These are phyloP conservation scores for Crithidia bombi DNA, from an alignment of 208 protist species.

Conservation along the genomic window DNA sequence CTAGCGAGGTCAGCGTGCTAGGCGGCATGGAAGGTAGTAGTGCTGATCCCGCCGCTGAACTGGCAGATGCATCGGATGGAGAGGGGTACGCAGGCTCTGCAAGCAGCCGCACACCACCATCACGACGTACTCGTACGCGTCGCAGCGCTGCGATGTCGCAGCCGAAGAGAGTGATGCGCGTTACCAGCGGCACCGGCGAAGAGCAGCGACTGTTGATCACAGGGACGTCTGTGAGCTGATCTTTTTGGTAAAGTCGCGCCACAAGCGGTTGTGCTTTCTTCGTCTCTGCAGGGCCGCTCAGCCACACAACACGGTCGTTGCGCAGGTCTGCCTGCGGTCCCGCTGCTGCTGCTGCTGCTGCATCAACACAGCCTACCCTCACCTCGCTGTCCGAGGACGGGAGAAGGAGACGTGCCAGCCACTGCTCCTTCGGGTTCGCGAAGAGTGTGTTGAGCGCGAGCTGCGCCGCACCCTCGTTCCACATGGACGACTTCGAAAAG, in stretches of 20 bases:
- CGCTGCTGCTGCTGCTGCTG: neutral
- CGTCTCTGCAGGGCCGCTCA: neutral
- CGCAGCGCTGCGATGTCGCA: slow-evolving; percentile 11
- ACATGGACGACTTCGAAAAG: neutral
- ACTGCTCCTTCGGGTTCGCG: slow-evolving; percentile 21
- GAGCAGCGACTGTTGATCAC: neutral
- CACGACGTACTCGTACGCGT: slow-evolving; percentile 26
- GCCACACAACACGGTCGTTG: slow-evolving; percentile 8
- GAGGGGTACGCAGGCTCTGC: neutral
- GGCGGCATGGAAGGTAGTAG: neutral
- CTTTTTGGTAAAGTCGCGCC: slow-evolving; percentile 18
- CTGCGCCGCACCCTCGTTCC: neutral
- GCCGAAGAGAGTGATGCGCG: slow-evolving; percentile 28
- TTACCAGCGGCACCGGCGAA: slow-evolving; percentile 13
- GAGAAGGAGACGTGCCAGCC: slow-evolving; percentile 27
- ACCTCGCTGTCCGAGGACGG: neutral
- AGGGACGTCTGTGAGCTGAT: slow-evolving; percentile 3
- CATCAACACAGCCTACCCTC: neutral
- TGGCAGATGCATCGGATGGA: neutral
- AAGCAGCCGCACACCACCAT: slow-evolving; percentile 17
- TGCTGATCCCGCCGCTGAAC: neutral
- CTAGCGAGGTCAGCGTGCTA: neutral
- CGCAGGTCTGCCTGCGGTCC: neutral
- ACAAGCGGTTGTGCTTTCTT: neutral
- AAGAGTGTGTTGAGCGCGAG: slow-evolving; percentile 5